Percentiles rank a stretch among this genome's conserved stretches.
Evolutionary conservation across 2,329 filamentous ascomycete species (phyloP).

Genomic region (Macroventuria anomochaeta): DNA sequence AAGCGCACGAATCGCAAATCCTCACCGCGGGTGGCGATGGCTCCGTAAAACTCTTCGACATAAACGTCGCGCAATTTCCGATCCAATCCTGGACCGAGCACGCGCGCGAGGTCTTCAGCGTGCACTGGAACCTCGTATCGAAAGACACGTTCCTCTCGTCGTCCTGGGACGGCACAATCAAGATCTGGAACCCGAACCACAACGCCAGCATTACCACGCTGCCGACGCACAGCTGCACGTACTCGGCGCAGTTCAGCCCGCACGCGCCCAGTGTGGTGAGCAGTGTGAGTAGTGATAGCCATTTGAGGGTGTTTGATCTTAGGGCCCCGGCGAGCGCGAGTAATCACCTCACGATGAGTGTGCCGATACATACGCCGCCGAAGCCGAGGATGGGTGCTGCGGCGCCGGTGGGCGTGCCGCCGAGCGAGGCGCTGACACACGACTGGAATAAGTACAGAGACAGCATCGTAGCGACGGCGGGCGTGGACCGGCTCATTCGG

Average conservation of each 20-base stretch:
- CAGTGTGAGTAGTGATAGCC: constrained; percentile 86
- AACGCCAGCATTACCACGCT: constrained; percentile 79
- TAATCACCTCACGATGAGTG: constrained; percentile 82
- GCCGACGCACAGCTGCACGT: constrained; percentile 91
- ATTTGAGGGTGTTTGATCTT: constrained; percentile 89
- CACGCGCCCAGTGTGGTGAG: constrained; percentile 86
- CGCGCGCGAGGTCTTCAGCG: constrained; percentile 88
- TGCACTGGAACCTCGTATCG: constrained; percentile 87
- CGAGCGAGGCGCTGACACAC: constrained; percentile 86
- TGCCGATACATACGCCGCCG: constrained; percentile 79
- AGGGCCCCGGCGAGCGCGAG: constrained; percentile 83
- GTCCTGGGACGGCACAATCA: constrained; percentile 96
- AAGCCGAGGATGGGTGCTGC: constrained; percentile 56
- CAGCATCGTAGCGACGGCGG: constrained; percentile 82
- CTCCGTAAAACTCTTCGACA: constrained; percentile 92
- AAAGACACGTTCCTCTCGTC: constrained; percentile 91
- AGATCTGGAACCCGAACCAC: constrained; percentile 89
- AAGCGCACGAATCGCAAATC: constrained; percentile 94
- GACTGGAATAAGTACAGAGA: constrained; percentile 99
- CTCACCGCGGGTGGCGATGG: constrained; percentile 90
- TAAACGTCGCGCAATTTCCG: constrained; percentile 80
- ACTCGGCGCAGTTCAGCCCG: constrained; percentile 89
- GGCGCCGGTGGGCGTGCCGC: constrained; percentile 58
- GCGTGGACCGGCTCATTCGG: constrained; percentile 85
- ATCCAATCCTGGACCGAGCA: constrained; percentile 94